phyloP scores from a whole-genome alignment of 352 stramenopile species.

The Pythium angustatum region DNA sequence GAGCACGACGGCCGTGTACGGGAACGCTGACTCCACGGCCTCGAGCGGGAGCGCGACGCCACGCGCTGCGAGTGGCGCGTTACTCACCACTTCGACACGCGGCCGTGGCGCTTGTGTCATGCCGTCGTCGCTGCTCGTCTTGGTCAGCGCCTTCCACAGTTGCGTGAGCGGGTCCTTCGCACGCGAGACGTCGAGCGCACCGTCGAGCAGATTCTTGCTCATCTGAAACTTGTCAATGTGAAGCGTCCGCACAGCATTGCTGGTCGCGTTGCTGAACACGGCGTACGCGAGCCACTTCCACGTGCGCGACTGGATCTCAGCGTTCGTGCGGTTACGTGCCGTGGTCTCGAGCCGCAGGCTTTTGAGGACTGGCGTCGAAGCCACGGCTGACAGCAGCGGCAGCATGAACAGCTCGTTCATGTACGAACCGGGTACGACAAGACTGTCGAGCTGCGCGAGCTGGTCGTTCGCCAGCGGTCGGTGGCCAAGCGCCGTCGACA shows the following conservation, averaged over 20 bases:
- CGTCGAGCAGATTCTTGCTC: background rate
- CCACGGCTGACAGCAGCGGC: conserved; percentile 1
- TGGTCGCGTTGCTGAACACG: background rate
- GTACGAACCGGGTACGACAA: background rate
- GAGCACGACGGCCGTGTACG: background rate
- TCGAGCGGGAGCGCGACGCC: background rate
- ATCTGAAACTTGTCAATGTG: background rate
- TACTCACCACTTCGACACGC: background rate
- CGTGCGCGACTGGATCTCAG: background rate
- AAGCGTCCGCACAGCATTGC: background rate
- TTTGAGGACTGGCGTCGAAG: background rate
- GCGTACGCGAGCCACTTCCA: conserved; percentile 8
- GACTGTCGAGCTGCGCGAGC: conserved; percentile 1
- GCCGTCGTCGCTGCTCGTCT: background rate
- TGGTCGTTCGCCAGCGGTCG: background rate
- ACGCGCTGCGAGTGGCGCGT: background rate
- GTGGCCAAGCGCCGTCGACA: conserved; percentile 7
- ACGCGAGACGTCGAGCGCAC: background rate
- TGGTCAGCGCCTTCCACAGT: background rate
- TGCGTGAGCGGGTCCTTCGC: background rate
- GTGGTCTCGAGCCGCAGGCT: background rate
- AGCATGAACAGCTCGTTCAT: background rate
- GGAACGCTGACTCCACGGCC: background rate
- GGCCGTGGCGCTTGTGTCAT: background rate
- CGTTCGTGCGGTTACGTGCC: background rate